A percentile compares a stretch with the other conserved stretches of the same genome.
phyloP scores from a whole-genome alignment of 169 alveolate species.

The Neospora caninum region DNA sequence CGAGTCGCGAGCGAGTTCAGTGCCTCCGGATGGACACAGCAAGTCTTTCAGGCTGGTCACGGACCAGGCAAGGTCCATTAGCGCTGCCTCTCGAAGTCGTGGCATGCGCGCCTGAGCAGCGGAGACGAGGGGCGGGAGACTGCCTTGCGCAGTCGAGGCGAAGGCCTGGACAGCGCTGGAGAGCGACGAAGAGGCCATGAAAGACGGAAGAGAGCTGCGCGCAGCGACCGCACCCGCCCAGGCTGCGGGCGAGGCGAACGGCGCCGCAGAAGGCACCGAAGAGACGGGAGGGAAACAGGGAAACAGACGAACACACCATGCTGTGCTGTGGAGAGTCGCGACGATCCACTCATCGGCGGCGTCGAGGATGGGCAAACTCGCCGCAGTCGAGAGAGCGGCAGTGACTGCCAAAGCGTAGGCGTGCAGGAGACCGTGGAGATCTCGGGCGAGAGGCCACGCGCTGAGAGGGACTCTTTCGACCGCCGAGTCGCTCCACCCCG shows the following conservation, averaged over 20 bases:
- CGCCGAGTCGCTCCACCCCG: no score
- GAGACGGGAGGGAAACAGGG: not conserved
- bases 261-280: no score
- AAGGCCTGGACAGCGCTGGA: not conserved
- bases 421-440: not conserved
- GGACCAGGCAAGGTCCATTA: not conserved
- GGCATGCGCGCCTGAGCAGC: not conserved
- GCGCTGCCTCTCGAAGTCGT: not conserved
- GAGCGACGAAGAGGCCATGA: not conserved
- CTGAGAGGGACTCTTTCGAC: not conserved
- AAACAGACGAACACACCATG: not conserved
- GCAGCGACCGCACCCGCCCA: not conserved
- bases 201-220: not conserved
- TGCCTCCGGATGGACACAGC: not conserved
- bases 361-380: not conserved
- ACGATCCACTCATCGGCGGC: not conserved
- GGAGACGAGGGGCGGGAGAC: not conserved
- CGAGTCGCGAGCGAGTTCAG: not conserved
- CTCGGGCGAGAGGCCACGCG: not conserved
- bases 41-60: not conserved
- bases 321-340: not conserved
- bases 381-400: not conserved
- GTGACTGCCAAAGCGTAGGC: not conserved
- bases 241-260: not conserved
- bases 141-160: not conserved